Percentiles rank a stretch among this genome's conserved stretches.
phyloP scores from a whole-genome alignment of 805 yeast genomes.

The Helenozyma rhizophorensis region DNA sequence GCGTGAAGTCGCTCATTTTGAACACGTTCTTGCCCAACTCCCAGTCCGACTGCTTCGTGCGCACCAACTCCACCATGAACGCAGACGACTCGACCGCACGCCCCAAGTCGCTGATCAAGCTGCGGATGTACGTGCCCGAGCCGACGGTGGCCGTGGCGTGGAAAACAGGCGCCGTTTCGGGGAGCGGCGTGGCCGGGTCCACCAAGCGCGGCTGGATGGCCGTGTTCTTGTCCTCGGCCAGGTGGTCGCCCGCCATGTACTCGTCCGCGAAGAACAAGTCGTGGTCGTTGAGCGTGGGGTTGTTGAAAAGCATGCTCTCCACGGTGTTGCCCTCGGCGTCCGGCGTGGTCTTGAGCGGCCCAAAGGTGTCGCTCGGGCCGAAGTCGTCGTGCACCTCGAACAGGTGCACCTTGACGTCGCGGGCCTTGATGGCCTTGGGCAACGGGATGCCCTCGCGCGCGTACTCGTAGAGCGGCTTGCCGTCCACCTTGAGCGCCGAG shows the following conservation, averaged over 20 bases:
- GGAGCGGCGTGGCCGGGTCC: conserved; percentile 34
- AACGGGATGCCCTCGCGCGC: conserved; percentile 84
- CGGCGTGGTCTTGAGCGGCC: conserved; percentile 34
- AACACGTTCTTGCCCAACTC: conserved; percentile 66
- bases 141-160: conserved; percentile 78
- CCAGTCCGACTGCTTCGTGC: conserved; percentile 84
- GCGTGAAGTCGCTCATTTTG: conserved; percentile 59
- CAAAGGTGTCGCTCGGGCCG: conserved; percentile 52
- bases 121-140: conserved; percentile 92
- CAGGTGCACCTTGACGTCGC: conserved; percentile 61
- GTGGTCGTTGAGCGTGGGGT: conserved; percentile 61
- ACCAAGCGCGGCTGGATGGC: conserved; percentile 35
- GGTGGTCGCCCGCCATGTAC: conserved; percentile 36
- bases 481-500: conserved; percentile 92
- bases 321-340: conserved; percentile 39
- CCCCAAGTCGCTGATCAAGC: conserved; percentile 85
- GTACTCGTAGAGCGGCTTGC: conserved; percentile 89
- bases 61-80: conserved; percentile 78
- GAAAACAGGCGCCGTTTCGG: conserved; percentile 59
- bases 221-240: conserved; percentile 34
- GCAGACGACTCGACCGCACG: conserved; percentile 75
- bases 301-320: conserved; percentile 39
- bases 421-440: conserved; percentile 75
- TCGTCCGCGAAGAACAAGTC: conserved; percentile 55
- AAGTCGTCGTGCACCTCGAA: conserved; percentile 55